Conservation (phyloP, 257 asterid genomes). For the Oldenlandia corymbosa region DNA sequence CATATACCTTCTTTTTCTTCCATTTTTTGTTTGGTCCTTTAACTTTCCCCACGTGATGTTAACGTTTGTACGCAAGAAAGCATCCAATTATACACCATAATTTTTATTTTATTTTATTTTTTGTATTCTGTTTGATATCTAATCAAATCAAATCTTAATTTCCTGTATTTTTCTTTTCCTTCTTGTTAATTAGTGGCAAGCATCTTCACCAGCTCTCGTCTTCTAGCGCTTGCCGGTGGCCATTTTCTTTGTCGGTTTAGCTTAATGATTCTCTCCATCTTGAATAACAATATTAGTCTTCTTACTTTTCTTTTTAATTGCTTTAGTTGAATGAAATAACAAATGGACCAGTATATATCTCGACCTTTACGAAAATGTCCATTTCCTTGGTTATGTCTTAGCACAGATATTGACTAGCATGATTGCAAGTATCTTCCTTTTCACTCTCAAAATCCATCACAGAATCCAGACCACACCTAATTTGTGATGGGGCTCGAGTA, state of each 20-base stretch:
- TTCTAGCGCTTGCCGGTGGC: neutral
- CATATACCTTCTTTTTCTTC: neutral
- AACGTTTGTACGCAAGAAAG: neutral
- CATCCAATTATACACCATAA: neutral
- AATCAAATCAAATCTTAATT: too few relatives aligned
- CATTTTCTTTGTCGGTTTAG: neutral
- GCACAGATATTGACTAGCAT: neutral
- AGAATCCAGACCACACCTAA: neutral
- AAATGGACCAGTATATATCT: neutral
- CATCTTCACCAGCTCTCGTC: neutral
- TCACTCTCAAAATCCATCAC: neutral
- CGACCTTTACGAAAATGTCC: slow-evolving; percentile 3
- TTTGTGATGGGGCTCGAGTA: neutral
- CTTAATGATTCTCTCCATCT: neutral
- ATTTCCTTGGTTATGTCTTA: neutral
- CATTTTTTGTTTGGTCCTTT: neutral
- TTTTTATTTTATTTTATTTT: neutral
- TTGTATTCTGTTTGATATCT: too few relatives aligned
- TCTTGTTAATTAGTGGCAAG: neutral
- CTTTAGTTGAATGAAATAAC: too few relatives aligned
- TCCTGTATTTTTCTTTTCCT: too few relatives aligned
- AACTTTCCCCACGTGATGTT: slow-evolving; percentile 5
- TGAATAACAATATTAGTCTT: too few relatives aligned
- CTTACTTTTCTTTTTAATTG: too few relatives aligned
- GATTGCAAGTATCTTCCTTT: neutral